Evolutionary conservation across 495 filamentous ascomycete genomes (phyloP), one percentile per base, ranked within the genome.

Genomic region (Penicillium cosmopolitanum): DNA sequence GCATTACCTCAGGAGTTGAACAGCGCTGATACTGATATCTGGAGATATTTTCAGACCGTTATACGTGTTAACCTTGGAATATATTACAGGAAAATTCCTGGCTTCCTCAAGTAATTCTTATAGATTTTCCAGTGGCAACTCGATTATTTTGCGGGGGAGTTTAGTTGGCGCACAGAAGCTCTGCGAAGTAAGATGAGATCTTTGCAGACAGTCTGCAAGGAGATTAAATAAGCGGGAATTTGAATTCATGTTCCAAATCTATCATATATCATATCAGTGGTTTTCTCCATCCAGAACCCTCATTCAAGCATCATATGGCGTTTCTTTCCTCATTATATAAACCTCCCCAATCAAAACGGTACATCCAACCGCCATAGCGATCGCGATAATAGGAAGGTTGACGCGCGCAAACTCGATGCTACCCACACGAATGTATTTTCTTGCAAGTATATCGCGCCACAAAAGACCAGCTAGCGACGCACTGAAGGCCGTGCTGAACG

Each of bases 361-460:
- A 63, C 82, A 85, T 3, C 85, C 85, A 1, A 88, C 80, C 3
- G 74, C 80, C 85, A 88, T 88, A 6, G 85, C 61, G 21, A 88
- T 79, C n/a, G 81, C 81, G 62, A 89, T 88, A 53, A 89, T 87
- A 15, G 84, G 85, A 10, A 88, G 67, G 64, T 89, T 89, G 40
- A 85, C 82, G 8, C 80, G 72, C 25, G 83, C 83, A 70, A 89
- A 89, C 18, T 88, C 84, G 13, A 82, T 69, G 9, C 78, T 70
- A 5, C 76, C 64, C 1, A 89, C 82, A 35, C 70, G 77, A 51
- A 89, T 88, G 53, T 85, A 80, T 62, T 89, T 89, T 36, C 84
- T 77, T 5, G 65, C 68, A 5, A 89, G 77, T 42, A 89, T 89
- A 62, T 88, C 82, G 3, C 85, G 75, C 86, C 87, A 89, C 5